Conservation (phyloP, 2,329 filamentous ascomycete species). For the Fusarium xyrophilum region DNA sequence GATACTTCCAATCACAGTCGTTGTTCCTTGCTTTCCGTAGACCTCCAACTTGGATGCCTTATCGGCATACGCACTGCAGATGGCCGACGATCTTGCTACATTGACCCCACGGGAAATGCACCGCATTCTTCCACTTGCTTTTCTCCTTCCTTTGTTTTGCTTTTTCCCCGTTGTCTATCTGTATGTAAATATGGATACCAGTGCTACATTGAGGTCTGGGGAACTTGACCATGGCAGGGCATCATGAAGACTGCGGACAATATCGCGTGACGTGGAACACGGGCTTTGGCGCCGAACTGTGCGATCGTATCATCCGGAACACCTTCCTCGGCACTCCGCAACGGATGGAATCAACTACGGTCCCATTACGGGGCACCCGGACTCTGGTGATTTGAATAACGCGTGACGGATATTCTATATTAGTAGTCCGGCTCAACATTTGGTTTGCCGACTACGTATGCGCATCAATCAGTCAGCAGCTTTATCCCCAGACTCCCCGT, state of each 20-base stretch:
- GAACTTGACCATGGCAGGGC: constrained; percentile 1
- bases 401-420: constrained; percentile 27
- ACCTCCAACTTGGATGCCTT: constrained; percentile 32
- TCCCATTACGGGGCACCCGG: neutral
- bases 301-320: constrained; percentile 32
- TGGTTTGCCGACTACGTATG: constrained; percentile 2
- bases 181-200: neutral
- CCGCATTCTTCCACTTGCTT: neutral
- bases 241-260: neutral
- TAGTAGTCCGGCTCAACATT: constrained; percentile 4
- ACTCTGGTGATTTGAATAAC: constrained; percentile 22
- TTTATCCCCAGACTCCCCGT: constrained; percentile 9
- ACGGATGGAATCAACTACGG: neutral
- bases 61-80: constrained; percentile 44
- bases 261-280: constrained; percentile 34
- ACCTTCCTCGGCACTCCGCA: constrained; percentile 34
- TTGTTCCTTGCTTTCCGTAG: constrained; percentile 16
- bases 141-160: constrained; percentile 13
- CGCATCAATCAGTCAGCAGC: neutral
- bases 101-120: constrained; percentile 28
- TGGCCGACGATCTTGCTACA: constrained; percentile 40
- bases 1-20: constrained; percentile 35
- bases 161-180: constrained; percentile 3
- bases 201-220: constrained; percentile 19
- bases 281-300: constrained; percentile 11